Evolutionary conservation across 2,329 filamentous ascomycete genomes (phyloP), one percentile per base, ranked within the genome.

Genomic region (Sporothrix brasiliensis): DNA sequence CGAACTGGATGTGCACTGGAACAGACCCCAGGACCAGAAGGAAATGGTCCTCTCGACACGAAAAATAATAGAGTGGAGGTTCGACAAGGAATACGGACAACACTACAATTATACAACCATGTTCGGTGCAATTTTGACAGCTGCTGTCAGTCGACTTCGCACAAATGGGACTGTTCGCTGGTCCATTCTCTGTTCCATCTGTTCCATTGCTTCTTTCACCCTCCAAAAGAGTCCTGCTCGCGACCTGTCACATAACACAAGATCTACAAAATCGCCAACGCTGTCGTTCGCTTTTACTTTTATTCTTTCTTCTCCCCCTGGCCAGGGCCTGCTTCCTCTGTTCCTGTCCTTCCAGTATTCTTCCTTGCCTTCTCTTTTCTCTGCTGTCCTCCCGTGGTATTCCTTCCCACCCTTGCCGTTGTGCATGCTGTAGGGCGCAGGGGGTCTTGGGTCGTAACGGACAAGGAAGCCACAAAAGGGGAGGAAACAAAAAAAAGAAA

Each of bases 161-260:
- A 34, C 34, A 30, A 13, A 41, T 21, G 16, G 21, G 21, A 41
- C 54, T 19, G 27, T 58, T 16, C 7, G 11, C 21, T 58, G 16
- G 7, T 19, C 9, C 19, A 2, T 9, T 10, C 5, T 41, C 10
- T 60, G n/a, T 63, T 56, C 49, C 39, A 53, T 30, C 24, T 65
- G 24, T 39, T 50, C 53, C 41, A 21, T 21, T 49, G 16, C 19
- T 47, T 21, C 71, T 27, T 52, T 67, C 34, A 16, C 39, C 52
- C 24, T 56, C 11, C 52, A 24, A 41, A 56, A 24, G 27, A n/a
- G 56, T 34, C 27, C 47, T 76, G 74, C 75, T 77, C 77, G 77
- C 80, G 79, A 83, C 78, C 75, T 79, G 80, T 84, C 82, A 84
- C 81, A 81, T 84, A 77, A 76, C 79, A 85, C 83, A 82, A 83